These are phyloP conservation scores for Aristolochia contorta DNA, from an alignment of 164 flowering plant genomes.

Conservation along the genomic window DNA sequence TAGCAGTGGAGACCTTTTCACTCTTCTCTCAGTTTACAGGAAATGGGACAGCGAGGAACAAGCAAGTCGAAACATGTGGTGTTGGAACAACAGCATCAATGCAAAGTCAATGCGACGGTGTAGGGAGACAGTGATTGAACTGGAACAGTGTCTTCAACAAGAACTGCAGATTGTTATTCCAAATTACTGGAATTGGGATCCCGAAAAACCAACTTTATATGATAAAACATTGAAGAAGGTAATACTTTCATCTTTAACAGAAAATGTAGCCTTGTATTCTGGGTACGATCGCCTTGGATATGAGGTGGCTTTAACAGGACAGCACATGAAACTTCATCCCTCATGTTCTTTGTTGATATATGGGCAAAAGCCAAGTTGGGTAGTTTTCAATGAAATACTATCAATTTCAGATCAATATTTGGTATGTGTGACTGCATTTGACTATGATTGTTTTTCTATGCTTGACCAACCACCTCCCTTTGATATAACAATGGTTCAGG, in stretches of 20 bases:
- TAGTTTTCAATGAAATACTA: slow-evolving; percentile 74
- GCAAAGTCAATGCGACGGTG: slow-evolving; percentile 90
- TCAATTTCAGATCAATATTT: slow-evolving; percentile 54
- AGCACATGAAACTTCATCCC: slow-evolving; percentile 75
- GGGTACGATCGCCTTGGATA: slow-evolving; percentile 84
- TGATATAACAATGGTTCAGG: slow-evolving; percentile 40
- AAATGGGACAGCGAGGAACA: slow-evolving; percentile 57
- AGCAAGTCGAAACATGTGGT: slow-evolving; percentile 58
- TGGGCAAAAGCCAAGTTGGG: slow-evolving; percentile 74
- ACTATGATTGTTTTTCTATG: slow-evolving; percentile 36
- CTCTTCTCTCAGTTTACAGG: slow-evolving; percentile 81
- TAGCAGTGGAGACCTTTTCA: slow-evolving; percentile 77
- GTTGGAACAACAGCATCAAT: slow-evolving; percentile 93
- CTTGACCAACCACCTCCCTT: slow-evolving; percentile 56
- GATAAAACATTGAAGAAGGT: slow-evolving; percentile 45
- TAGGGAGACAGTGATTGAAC: slow-evolving; percentile 62
- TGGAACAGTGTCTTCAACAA: slow-evolving; percentile 56
- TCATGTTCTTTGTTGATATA: slow-evolving; percentile 74
- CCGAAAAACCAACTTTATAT: slow-evolving; percentile 29
- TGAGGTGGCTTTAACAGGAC: slow-evolving; percentile 71
- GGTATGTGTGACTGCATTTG: slow-evolving; percentile 81
- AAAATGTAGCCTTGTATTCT: slow-evolving; percentile 83
- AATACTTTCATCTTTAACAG: slow-evolving; percentile 68
- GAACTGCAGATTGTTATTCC: slow-evolving; percentile 62
- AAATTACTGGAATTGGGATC: slow-evolving; percentile 69